Evolutionary conservation across 164 flowering plant genomes (phyloP).

Genomic region (Vitis rotundifolia): DNA sequence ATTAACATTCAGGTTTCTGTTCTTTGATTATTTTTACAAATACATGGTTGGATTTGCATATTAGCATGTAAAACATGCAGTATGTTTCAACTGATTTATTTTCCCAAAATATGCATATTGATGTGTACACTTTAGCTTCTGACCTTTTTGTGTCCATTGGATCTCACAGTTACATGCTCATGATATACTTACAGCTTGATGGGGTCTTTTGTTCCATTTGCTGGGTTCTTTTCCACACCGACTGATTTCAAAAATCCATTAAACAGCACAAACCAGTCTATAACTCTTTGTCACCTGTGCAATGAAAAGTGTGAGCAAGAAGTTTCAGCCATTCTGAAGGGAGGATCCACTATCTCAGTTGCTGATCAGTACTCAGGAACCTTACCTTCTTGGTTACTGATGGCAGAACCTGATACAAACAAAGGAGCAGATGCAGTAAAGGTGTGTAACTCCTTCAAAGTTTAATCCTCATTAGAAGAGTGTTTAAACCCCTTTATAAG

Average conservation of each 20-base stretch:
- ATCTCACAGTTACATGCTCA: slow-evolving; percentile 56
- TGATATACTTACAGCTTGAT: slow-evolving; percentile 75
- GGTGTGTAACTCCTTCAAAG: slow-evolving; percentile 31
- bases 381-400: slow-evolving; percentile 51
- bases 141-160: slow-evolving; percentile 31
- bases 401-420: slow-evolving; percentile 29
- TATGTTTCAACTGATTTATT: not conserved
- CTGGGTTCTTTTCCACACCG: slow-evolving; percentile 57
- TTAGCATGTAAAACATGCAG: not conserved
- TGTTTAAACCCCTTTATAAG: no score
- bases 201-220: slow-evolving; percentile 80
- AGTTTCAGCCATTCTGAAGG: slow-evolving; percentile 35
- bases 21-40: not conserved
- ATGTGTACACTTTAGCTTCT: slow-evolving; percentile 27
- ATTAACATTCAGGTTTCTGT: no score
- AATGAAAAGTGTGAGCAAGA: slow-evolving; percentile 61
- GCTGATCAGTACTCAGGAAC: slow-evolving; percentile 35
- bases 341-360: slow-evolving; percentile 33
- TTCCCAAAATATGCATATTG: no score
- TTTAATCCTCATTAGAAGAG: no score
- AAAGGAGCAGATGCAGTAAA: slow-evolving; percentile 26
- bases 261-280: slow-evolving; percentile 23
- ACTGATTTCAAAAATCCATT: slow-evolving; percentile 38
- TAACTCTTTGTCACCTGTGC: slow-evolving; percentile 39
- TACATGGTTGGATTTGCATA: not conserved